Evolutionary conservation across 495 filamentous ascomycete genomes (phyloP).

Genomic region (Mytilinidion resinicola): DNA sequence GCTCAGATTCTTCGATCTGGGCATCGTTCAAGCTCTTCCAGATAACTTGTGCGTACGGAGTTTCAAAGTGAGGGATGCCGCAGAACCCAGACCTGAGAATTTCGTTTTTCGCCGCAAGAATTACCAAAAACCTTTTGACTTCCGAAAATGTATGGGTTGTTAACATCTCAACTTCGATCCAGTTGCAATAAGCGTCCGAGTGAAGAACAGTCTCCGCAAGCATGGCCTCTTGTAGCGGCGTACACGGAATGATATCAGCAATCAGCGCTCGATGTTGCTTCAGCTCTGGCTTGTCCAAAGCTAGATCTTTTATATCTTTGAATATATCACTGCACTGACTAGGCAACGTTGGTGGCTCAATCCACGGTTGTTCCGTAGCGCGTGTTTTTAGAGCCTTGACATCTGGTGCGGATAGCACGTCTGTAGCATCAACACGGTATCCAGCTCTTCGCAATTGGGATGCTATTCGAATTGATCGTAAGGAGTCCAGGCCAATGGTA

Average conservation of each 20-base stretch:
- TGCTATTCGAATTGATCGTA: conserved; percentile 61
- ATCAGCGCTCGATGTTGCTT: conserved; percentile 26
- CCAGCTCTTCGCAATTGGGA: conserved; percentile 51
- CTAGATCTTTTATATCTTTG: conserved; percentile 13
- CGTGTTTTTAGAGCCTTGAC: background rate
- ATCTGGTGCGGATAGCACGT: conserved; percentile 47
- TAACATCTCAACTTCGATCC: conserved; percentile 49
- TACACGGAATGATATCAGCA: conserved; percentile 54
- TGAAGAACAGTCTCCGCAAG: conserved; percentile 57
- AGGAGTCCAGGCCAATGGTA: conserved; percentile 61
- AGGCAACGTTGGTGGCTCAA: background rate
- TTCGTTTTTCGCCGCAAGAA: conserved; percentile 50
- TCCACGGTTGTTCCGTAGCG: background rate
- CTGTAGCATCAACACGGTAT: conserved; percentile 45
- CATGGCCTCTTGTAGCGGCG: conserved; percentile 71
- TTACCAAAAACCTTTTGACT: conserved; percentile 44
- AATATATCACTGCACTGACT: background rate
- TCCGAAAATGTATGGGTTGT: conserved; percentile 6
- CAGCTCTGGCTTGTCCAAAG: background rate
- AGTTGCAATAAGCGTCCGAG: conserved; percentile 62
- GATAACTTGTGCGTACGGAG: conserved; percentile 53
- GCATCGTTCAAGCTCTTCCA: conserved; percentile 46
- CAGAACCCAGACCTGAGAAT: conserved; percentile 66
- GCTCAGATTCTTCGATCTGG: conserved; percentile 40
- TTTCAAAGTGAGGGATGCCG: conserved; percentile 38